Percentiles rank a stretch among this genome's conserved stretches.
Conservation (phyloP, 306 rosid genomes). For the Herpetospermum pedunculosum region DNA sequence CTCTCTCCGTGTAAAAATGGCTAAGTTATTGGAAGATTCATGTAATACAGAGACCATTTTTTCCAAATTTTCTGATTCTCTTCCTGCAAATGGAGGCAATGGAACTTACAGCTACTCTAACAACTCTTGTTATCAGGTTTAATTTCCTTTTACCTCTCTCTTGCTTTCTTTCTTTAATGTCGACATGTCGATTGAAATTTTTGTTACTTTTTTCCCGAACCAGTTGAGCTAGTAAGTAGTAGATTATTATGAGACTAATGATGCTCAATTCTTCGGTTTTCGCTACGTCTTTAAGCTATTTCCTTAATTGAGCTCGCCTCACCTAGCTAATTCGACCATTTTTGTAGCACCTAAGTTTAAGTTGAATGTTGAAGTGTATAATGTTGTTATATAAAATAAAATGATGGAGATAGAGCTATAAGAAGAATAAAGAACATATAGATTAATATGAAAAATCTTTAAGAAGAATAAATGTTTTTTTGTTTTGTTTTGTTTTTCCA, state of each 20-base stretch:
- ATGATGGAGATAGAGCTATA: too few species aligned
- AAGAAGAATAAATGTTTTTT: too few species aligned
- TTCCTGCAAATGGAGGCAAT: constrained; percentile 9
- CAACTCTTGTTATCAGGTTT: constrained; percentile 6
- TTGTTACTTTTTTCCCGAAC: background rate
- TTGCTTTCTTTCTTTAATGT: background rate
- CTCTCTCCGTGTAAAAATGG: background rate
- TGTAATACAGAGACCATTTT: background rate
- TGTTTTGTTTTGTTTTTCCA: too few species aligned
- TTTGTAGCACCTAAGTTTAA: too few species aligned
- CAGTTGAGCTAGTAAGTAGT: background rate
- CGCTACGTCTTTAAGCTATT: background rate
- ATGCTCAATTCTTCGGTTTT: background rate
- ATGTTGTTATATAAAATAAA: background rate
- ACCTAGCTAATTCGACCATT: too few species aligned
- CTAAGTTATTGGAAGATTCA: background rate
- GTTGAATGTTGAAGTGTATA: too few species aligned
- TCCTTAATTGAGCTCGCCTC: too few species aligned
- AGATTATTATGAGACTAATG: too few species aligned
- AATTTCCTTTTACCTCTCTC: background rate
- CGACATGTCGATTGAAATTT: background rate
- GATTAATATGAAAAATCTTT: background rate
- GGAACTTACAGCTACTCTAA: constrained; percentile 8
- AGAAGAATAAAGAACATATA: too few species aligned
- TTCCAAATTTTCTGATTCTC: background rate